These are phyloP conservation scores for Monilinia aucupariae DNA, from an alignment of 2,329 filamentous ascomycete species.

Conservation along the genomic window DNA sequence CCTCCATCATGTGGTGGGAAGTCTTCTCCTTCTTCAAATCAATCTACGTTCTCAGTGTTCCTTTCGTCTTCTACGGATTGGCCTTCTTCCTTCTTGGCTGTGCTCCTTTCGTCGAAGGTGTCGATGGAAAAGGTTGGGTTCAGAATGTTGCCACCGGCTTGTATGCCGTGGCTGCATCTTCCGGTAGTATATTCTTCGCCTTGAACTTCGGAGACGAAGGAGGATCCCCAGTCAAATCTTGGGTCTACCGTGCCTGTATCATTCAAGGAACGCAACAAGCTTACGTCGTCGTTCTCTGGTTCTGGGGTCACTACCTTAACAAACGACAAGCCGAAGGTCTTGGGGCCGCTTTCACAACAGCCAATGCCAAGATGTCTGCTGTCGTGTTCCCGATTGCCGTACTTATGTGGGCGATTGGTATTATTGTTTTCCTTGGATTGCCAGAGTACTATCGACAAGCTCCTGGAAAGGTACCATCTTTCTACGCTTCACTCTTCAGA, in stretches of 20 bases:
- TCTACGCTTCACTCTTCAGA: conserved; percentile 56
- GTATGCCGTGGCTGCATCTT: conserved; percentile 58
- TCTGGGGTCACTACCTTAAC: conserved; percentile 51
- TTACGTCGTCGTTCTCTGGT: conserved; percentile 61
- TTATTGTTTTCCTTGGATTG: conserved; percentile 54
- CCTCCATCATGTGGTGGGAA: conserved; percentile 58
- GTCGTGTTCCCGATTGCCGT: conserved; percentile 54
- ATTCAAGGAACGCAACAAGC: conserved; percentile 64
- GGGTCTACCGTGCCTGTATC: conserved; percentile 61
- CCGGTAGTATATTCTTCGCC: conserved; percentile 60
- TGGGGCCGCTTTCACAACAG: conserved; percentile 39
- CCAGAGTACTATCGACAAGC: conserved; percentile 61
- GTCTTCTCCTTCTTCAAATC: conserved; percentile 54
- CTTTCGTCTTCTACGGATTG: conserved; percentile 54
- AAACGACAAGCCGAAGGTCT: conserved; percentile 14
- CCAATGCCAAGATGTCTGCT: conserved; percentile 39
- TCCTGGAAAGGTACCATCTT: conserved; percentile 58
- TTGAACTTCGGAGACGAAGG: conserved; percentile 63
- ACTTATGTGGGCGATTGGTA: conserved; percentile 51
- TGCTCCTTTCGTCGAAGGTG: conserved; percentile 46
- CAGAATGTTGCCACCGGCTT: conserved; percentile 54
- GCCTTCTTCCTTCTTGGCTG: conserved; percentile 60
- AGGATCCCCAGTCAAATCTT: conserved; percentile 56
- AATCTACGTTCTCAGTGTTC: conserved; percentile 42
- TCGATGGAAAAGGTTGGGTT: conserved; percentile 40